These are phyloP conservation scores for Grigorovia transvaalensis DNA, from an alignment of 805 yeast species.

Conservation along the genomic window DNA sequence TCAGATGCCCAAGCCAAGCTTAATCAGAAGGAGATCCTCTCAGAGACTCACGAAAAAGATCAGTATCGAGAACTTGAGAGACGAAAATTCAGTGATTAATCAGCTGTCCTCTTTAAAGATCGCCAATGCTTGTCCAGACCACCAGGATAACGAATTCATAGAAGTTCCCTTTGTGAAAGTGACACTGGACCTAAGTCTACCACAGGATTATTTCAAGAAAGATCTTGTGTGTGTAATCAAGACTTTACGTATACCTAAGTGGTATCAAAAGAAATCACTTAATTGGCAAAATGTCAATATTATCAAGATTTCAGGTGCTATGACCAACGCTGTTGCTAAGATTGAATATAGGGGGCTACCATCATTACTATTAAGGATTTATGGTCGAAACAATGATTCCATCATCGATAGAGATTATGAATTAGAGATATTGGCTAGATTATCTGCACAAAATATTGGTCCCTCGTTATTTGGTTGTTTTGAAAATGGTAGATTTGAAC, in stretches of 20 bases:
- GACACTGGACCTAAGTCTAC: constrained; percentile 63
- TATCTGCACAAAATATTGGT: constrained; percentile 73
- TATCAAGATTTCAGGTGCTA: constrained; percentile 80
- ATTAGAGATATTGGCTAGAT: constrained; percentile 56
- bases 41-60: constrained; percentile 23
- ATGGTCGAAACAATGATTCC: constrained; percentile 78
- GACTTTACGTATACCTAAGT: constrained; percentile 58
- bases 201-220: constrained; percentile 73
- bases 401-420: constrained; percentile 83
- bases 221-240: constrained; percentile 62
- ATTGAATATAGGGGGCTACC: constrained; percentile 56
- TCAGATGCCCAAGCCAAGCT: constrained; percentile 11
- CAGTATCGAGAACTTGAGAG: constrained; percentile 11
- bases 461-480: constrained; percentile 85
- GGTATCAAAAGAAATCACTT: constrained; percentile 43
- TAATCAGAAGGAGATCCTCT: constrained; percentile 20
- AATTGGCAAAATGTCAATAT: constrained; percentile 36
- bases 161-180: constrained; percentile 44
- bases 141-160: constrained; percentile 11
- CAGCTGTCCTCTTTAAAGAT: constrained; percentile 6
- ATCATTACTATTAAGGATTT: constrained; percentile 63
- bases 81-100: not conserved
- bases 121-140: constrained; percentile 1
- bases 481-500: constrained; percentile 88
- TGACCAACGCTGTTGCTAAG: constrained; percentile 82